phyloP scores from a whole-genome alignment of 73 alveolate species.

The Uronychia binucleata region DNA sequence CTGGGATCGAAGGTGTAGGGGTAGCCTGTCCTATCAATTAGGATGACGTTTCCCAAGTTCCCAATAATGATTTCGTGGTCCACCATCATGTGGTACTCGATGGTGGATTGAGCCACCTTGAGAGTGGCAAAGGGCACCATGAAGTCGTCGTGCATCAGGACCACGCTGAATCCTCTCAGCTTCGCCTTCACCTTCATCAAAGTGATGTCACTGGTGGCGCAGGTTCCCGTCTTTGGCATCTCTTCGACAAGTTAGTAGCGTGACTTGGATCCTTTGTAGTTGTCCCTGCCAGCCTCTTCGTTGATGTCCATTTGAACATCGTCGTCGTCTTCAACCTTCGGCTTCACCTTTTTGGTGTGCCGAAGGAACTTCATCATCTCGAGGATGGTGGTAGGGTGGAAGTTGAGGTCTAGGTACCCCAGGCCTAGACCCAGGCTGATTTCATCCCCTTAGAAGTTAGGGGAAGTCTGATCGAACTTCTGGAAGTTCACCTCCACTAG shows the following conservation, averaged over 20 bases:
- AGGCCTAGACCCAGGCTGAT: slow-evolving; percentile 13
- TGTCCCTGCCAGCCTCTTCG: slow-evolving; percentile 1
- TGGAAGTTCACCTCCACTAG: not conserved
- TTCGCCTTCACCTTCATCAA: slow-evolving; percentile 30
- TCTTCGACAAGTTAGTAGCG: not conserved
- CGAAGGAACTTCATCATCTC: slow-evolving; percentile 41
- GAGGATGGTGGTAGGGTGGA: slow-evolving; percentile 47
- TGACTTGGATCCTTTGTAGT: not conserved
- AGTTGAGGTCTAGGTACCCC: slow-evolving; percentile 42
- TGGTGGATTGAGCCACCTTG: slow-evolving; percentile 12
- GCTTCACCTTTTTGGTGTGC: not conserved
- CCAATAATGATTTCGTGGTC: slow-evolving; percentile 57
- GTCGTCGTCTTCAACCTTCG: not conserved
- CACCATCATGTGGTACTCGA: slow-evolving; percentile 30
- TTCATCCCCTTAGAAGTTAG: slow-evolving; percentile 16
- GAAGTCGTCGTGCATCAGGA: slow-evolving; percentile 8
- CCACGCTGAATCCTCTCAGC: slow-evolving; percentile 13
- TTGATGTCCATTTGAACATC: not conserved
- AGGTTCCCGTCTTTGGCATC: slow-evolving; percentile 6
- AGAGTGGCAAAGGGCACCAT: slow-evolving; percentile 40
- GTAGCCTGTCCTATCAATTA: slow-evolving; percentile 43
- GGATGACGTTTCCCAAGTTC: slow-evolving; percentile 20
- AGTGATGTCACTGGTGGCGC: slow-evolving; percentile 16
- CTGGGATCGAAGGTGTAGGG: slow-evolving; percentile 59
- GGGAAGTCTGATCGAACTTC: not conserved